These are phyloP conservation scores for Diaporthe amygdali DNA, from an alignment of 2,329 filamentous ascomycete genomes.

Conservation along the genomic window DNA sequence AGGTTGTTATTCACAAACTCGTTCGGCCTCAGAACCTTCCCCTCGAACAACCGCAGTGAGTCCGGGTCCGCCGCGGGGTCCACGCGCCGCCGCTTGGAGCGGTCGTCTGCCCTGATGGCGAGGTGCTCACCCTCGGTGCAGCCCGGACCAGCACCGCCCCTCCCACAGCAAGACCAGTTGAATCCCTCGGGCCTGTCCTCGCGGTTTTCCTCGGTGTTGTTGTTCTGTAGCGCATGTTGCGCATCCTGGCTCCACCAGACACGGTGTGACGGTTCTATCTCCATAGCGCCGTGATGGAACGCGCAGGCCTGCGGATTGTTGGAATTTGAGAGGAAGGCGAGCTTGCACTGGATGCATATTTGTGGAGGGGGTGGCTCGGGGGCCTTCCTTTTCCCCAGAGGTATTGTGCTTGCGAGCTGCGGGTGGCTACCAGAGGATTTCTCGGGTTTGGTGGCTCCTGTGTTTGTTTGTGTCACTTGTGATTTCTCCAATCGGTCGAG, in stretches of 20 bases:
- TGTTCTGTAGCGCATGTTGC: neutral
- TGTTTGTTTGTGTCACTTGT: neutral
- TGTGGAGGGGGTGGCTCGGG: conserved; percentile 1
- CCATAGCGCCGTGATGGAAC: conserved; percentile 14
- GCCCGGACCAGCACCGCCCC: conserved; percentile 2
- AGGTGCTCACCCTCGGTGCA: conserved; percentile 19
- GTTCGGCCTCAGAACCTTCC: conserved; percentile 16
- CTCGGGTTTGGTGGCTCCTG: neutral
- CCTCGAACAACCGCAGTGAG: conserved; percentile 15
- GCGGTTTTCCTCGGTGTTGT: neutral
- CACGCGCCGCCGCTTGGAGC: neutral
- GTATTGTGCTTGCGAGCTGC: neutral
- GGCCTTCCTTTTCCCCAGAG: conserved; percentile 12
- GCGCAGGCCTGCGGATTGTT: conserved; percentile 19
- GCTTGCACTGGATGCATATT: conserved; percentile 20
- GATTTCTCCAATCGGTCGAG: conserved; percentile 20
- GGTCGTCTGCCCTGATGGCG: conserved; percentile 11
- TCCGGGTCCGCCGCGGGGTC: neutral
- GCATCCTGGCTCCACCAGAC: conserved; percentile 10
- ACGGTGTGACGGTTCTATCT: neutral
- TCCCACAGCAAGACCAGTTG: conserved; percentile 20
- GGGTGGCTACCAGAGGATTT: neutral
- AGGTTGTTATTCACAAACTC: conserved; percentile 23
- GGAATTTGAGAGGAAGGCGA: neutral
- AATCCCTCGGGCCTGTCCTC: conserved; percentile 16